Percentiles rank a stretch among this genome's conserved stretches.
These are phyloP conservation scores for Lotus japonicus DNA, from an alignment of 306 rosid genomes.

Conservation along the genomic window DNA sequence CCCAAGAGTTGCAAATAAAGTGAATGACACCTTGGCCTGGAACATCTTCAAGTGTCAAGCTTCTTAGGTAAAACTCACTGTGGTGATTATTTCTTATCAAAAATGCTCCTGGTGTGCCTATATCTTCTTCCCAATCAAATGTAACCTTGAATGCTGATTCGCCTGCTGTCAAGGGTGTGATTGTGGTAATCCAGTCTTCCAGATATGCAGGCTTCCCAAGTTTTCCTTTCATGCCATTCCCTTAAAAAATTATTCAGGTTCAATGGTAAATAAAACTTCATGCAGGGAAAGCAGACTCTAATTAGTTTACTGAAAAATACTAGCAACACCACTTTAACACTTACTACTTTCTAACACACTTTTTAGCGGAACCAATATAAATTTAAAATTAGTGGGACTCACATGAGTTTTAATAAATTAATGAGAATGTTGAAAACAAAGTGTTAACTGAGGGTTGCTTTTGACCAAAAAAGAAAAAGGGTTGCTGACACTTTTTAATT, in stretches of 20 bases:
- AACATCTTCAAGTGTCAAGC: slow-evolving; percentile 55
- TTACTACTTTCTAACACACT: no score
- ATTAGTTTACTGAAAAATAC: no score
- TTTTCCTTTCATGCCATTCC: slow-evolving; percentile 45
- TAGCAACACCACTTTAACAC: no score
- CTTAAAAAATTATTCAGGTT: slow-evolving; percentile 17
- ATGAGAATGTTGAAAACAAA: no score
- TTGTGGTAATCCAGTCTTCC: slow-evolving; percentile 50
- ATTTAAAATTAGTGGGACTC: no score
- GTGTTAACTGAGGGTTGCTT: no score
- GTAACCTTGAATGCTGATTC: slow-evolving; percentile 45
- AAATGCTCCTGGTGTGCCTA: slow-evolving; percentile 74
- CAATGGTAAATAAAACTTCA: not conserved
- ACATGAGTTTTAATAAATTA: no score
- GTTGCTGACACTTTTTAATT: no score
- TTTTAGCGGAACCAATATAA: no score
- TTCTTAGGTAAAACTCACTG: slow-evolving; percentile 58
- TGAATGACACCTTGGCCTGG: slow-evolving; percentile 60
- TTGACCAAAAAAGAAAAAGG: no score
- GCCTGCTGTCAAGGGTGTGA: slow-evolving; percentile 39
- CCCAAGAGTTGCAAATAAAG: slow-evolving; percentile 87
- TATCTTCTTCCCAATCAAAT: slow-evolving; percentile 55
- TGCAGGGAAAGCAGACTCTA: not conserved
- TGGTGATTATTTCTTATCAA: slow-evolving; percentile 57
- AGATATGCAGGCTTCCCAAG: slow-evolving; percentile 53